These are phyloP conservation scores for Talaromyces marneffei DNA, from an alignment of 2,329 filamentous ascomycete genomes.

Conservation along the genomic window DNA sequence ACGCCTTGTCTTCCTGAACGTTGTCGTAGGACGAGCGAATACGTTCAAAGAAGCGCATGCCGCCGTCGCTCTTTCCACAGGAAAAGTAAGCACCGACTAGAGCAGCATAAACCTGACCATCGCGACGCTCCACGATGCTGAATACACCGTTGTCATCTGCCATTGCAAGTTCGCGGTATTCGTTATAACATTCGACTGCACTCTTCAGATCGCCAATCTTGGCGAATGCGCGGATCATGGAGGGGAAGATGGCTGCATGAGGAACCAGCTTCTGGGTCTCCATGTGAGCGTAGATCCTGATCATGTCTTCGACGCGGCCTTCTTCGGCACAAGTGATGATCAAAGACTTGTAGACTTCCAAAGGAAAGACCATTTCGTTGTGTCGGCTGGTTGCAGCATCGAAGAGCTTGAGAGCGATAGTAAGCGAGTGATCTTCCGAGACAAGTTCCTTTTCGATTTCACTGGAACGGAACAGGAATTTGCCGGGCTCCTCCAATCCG, in stretches of 20 bases:
- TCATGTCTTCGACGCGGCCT: constrained; percentile 80
- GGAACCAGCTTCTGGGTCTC: constrained; percentile 68
- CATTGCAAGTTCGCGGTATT: constrained; percentile 86
- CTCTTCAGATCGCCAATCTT: constrained; percentile 73
- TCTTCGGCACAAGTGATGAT: constrained; percentile 81
- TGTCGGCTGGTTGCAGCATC: constrained; percentile 63
- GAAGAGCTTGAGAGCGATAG: constrained; percentile 80
- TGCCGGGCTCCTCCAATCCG: constrained; percentile 74
- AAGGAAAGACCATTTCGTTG: constrained; percentile 60
- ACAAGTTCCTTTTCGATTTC: constrained; percentile 83
- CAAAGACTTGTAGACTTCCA: constrained; percentile 77
- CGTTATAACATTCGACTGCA: constrained; percentile 90
- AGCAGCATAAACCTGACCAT: constrained; percentile 83
- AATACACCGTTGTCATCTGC: constrained; percentile 70
- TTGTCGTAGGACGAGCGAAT: constrained; percentile 56
- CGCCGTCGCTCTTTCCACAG: constrained; percentile 73
- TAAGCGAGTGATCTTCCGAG: constrained; percentile 78
- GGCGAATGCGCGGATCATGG: constrained; percentile 93
- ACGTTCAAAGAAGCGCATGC: constrained; percentile 76
- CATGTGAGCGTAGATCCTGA: constrained; percentile 87
- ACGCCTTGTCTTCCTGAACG: constrained; percentile 48
- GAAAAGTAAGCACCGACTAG: constrained; percentile 83
- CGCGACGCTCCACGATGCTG: constrained; percentile 64
- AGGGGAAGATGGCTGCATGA: constrained; percentile 74
- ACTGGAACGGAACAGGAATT: constrained; percentile 82